Conservation (phyloP, 345 rosid genomes). For the Moringa oleifera region DNA sequence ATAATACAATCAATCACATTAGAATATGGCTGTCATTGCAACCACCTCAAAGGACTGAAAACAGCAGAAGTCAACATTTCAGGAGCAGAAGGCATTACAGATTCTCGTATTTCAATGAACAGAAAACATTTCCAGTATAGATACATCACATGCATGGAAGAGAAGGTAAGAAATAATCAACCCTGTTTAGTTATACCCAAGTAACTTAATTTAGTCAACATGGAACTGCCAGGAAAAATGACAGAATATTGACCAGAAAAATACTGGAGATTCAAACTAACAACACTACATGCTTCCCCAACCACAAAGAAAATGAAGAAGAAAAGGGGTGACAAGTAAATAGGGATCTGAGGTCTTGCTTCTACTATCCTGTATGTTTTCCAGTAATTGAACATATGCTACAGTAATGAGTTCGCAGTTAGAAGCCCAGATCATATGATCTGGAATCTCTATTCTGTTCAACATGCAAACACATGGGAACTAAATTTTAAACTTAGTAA, state of each 20-base stretch:
- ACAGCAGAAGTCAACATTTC: not conserved
- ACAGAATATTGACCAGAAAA: too few relatives aligned
- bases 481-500: not conserved
- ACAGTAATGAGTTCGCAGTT: not conserved
- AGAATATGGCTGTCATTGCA: constrained; percentile 3
- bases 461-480: too few relatives aligned
- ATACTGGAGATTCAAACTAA: too few relatives aligned
- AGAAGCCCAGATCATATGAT: not conserved
- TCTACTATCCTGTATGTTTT: not conserved
- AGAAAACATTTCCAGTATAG: not conserved
- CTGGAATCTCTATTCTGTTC: not conserved
- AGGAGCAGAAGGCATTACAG: not conserved
- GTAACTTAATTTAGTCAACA: not conserved
- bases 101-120: not conserved
- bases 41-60: not conserved
- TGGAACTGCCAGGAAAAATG: not conserved
- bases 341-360: not conserved
- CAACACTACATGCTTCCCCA: too few relatives aligned
- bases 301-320: too few relatives aligned
- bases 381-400: not conserved
- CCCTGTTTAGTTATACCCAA: not conserved
- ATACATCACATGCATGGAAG: not conserved
- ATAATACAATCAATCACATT: constrained; percentile 1
- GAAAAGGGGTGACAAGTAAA: not conserved
- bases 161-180: not conserved